Evolutionary conservation across 176 grass and related monocot genomes (phyloP).

Genomic region (Thinopyrum elongatum): DNA sequence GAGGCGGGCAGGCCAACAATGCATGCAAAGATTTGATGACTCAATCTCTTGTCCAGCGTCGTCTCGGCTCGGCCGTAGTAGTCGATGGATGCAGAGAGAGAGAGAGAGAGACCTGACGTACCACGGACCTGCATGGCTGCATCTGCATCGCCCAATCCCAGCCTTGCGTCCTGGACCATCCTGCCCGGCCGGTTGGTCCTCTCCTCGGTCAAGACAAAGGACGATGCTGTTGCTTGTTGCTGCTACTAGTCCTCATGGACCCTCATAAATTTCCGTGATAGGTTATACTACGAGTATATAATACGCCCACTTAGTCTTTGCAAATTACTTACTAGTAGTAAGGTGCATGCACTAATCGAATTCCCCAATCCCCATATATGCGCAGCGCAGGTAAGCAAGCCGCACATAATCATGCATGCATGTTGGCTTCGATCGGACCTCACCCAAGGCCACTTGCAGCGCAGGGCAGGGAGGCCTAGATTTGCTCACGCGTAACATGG

Average conservation of each 20-base stretch:
- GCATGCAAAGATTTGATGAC: constrained; percentile 23
- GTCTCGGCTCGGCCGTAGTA: neutral
- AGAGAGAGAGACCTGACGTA: neutral
- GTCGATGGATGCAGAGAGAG: neutral
- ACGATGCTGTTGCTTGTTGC: constrained; percentile 17
- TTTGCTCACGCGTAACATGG: constrained; percentile 49
- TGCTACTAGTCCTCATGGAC: constrained; percentile 20
- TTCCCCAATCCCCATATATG: neutral
- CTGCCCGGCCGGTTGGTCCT: constrained; percentile 18
- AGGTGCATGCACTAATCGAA: neutral
- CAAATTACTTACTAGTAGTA: neutral
- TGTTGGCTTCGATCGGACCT: neutral
- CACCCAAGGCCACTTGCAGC: constrained; percentile 26
- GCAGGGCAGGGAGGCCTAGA: constrained; percentile 23
- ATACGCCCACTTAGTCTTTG: constrained; percentile 22
- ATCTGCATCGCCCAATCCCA: neutral
- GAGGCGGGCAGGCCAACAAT: constrained; percentile 17
- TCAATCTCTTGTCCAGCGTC: neutral
- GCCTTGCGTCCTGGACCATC: constrained; percentile 28
- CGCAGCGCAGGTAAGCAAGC: neutral
- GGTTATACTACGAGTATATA: neutral
- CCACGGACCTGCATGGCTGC: neutral
- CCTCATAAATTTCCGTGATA: constrained; percentile 4
- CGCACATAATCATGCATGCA: neutral
- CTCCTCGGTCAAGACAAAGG: constrained; percentile 3